These are phyloP conservation scores for Serendipita indica DNA, from an alignment of 768 basidiomycete genomes.

Conservation along the genomic window DNA sequence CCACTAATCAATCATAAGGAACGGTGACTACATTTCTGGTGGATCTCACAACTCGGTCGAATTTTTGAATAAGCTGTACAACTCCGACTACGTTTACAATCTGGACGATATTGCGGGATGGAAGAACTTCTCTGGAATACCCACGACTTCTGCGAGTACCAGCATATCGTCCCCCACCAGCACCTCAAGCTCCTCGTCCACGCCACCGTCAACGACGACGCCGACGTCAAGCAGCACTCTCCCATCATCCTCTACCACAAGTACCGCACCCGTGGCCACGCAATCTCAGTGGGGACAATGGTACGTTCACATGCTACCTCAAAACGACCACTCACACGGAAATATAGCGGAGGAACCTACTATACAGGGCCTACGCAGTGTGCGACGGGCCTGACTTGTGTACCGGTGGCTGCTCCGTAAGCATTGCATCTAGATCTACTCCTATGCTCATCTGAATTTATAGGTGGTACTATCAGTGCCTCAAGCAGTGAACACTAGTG, in stretches of 20 bases:
- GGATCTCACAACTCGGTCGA: slow-evolving; percentile 9
- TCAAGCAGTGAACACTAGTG: background rate
- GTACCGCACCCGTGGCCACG: background rate
- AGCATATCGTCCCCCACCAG: background rate
- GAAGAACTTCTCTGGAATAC: background rate
- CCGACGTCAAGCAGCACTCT: background rate
- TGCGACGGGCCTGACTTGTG: background rate
- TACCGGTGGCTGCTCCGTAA: background rate
- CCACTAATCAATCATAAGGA: background rate
- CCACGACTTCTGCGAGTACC: background rate
- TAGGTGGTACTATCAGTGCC: slow-evolving; percentile 7
- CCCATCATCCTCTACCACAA: background rate
- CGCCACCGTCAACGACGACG: background rate
- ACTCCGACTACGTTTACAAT: slow-evolving; percentile 11
- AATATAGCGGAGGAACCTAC: background rate
- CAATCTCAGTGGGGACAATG: slow-evolving; percentile 1
- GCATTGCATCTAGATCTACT: too few species aligned
- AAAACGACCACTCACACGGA: background rate
- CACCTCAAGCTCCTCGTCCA: background rate
- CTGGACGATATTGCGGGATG: slow-evolving; percentile 8
- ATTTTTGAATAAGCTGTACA: slow-evolving; percentile 12
- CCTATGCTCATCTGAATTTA: too few species aligned
- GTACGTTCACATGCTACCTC: background rate
- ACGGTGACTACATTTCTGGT: slow-evolving; percentile 12
- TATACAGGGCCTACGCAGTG: background rate